Evolutionary conservation across 306 rosid species (phyloP), one percentile per base, ranked within the genome.

Genomic region (Cercis canadensis): DNA sequence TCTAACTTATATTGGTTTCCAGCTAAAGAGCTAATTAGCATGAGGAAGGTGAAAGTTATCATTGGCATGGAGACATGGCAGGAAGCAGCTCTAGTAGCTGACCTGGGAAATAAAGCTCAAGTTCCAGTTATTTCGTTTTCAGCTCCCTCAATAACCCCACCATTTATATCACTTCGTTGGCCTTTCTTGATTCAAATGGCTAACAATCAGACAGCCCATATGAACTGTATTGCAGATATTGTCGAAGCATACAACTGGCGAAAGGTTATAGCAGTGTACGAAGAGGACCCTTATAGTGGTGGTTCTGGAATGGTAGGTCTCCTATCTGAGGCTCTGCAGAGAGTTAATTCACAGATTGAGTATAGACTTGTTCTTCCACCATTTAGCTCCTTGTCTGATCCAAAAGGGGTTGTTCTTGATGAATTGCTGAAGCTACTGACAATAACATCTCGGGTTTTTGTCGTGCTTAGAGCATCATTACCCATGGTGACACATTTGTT

Each of bases 101-200:
- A n/a, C n/a, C n/a, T n/a, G n/a, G n/a, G n/a, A n/a, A n/a, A n/a
- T n/a, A n/a, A n/a, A n/a, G n/a, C n/a, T n/a, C n/a, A n/a, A n/a
- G n/a, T n/a, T n/a, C n/a, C n/a, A n/a, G n/a, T n/a, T n/a, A n/a
- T n/a, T n/a, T n/a, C n/a, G n/a, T n/a, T n/a, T n/a, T n/a, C n/a
- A n/a, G n/a, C n/a, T n/a, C n/a, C n/a, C n/a, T n/a, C n/a, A n/a
- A n/a, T n/a, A n/a, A n/a, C n/a, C n/a, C n/a, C n/a, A n/a, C n/a
- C n/a, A n/a, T n/a, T n/a, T n/a, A n/a, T n/a, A n/a, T n/a, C n/a
- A n/a, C n/a, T n/a, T n/a, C n/a, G n/a, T n/a, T n/a, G n/a, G 83
- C 92, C 92, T 59, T 87, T 79, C 57, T 65, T 87, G 74, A 80
- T 87, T 63, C 80, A 74, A 72, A 72, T 87, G 78, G 72, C 84